Evolutionary conservation across 179 eudicot genomes (phyloP).

Genomic region (Silene noctiflora): DNA sequence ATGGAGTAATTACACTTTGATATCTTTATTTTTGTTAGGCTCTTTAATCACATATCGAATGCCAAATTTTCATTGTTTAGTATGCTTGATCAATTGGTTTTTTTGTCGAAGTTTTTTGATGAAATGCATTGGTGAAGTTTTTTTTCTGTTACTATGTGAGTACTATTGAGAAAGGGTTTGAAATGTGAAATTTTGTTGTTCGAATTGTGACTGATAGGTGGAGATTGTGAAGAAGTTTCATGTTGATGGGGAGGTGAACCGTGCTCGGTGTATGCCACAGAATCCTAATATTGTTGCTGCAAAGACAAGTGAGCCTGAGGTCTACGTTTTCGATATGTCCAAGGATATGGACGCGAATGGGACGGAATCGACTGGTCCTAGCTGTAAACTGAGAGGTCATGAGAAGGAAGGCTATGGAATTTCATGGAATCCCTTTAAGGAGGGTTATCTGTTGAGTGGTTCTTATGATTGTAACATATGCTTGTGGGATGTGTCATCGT

Average conservation of each 20-base stretch:
- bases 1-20: no score
- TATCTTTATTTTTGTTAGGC: no score
- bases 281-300: slow-evolving; percentile 75
- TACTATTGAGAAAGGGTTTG: background rate
- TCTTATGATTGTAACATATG: slow-evolving; percentile 85
- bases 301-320: slow-evolving; percentile 71
- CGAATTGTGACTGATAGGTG: slow-evolving; percentile 46
- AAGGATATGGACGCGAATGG: slow-evolving; percentile 40
- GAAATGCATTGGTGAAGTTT: background rate
- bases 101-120: background rate
- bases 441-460: slow-evolving; percentile 85
- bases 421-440: slow-evolving; percentile 81
- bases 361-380: slow-evolving; percentile 44
- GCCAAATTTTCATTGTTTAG: background rate
- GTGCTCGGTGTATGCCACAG: slow-evolving; percentile 79
- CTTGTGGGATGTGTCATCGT: slow-evolving; percentile 77
- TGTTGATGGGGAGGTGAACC: slow-evolving; percentile 92
- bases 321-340: slow-evolving; percentile 64
- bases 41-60: no score
- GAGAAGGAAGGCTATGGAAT: slow-evolving; percentile 96
- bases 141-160: background rate
- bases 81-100: background rate
- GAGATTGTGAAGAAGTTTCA: slow-evolving; percentile 64
- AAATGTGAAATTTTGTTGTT: slow-evolving; percentile 4
- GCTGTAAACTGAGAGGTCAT: slow-evolving; percentile 74